A percentile compares a stretch with the other conserved stretches of the same genome.
phyloP scores from a whole-genome alignment of 2,329 filamentous ascomycete genomes.

The Trichophyton equinum region DNA sequence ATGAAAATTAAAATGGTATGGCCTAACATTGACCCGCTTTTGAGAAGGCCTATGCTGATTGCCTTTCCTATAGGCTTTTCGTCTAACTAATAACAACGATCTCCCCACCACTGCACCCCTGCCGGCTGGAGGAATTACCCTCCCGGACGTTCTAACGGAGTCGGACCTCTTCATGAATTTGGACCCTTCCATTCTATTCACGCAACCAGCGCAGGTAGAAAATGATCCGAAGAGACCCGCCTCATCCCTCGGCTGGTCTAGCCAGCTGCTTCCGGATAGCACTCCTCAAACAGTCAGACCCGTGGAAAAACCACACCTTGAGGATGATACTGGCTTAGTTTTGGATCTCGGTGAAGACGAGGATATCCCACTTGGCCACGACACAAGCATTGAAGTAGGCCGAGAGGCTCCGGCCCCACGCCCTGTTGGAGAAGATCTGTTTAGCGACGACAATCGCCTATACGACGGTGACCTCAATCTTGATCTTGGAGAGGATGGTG shows the following conservation, averaged over 20 bases:
- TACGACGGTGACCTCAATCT: slow-evolving; percentile 43
- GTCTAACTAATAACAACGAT: slow-evolving; percentile 88
- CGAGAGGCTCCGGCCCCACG: slow-evolving; percentile 65
- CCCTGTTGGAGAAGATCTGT: slow-evolving; percentile 43
- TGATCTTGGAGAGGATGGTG: slow-evolving; percentile 37
- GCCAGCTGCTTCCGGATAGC: slow-evolving; percentile 65
- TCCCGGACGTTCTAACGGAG: slow-evolving; percentile 86
- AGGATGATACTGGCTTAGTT: slow-evolving; percentile 61
- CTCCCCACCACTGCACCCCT: slow-evolving; percentile 70
- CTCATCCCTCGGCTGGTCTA: slow-evolving; percentile 45
- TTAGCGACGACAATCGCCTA: slow-evolving; percentile 47
- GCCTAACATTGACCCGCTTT: not conserved
- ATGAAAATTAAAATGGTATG: slow-evolving; percentile 97
- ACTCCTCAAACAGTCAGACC: slow-evolving; percentile 46
- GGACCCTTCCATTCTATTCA: slow-evolving; percentile 72
- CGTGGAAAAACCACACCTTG: slow-evolving; percentile 40
- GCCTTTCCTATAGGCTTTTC: slow-evolving; percentile 58
- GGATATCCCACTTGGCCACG: slow-evolving; percentile 55
- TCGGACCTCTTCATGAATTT: slow-evolving; percentile 76
- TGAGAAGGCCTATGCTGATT: slow-evolving; percentile 21
- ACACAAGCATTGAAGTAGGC: slow-evolving; percentile 70
- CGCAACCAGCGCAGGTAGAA: slow-evolving; percentile 49
- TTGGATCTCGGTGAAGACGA: slow-evolving; percentile 55
- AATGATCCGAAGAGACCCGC: slow-evolving; percentile 24
- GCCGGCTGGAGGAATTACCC: slow-evolving; percentile 70